Evolutionary conservation across 192 early-diverging fungal genomes (phyloP), one percentile per base, ranked within the genome.

Genomic region (Coemansia pectinata): DNA sequence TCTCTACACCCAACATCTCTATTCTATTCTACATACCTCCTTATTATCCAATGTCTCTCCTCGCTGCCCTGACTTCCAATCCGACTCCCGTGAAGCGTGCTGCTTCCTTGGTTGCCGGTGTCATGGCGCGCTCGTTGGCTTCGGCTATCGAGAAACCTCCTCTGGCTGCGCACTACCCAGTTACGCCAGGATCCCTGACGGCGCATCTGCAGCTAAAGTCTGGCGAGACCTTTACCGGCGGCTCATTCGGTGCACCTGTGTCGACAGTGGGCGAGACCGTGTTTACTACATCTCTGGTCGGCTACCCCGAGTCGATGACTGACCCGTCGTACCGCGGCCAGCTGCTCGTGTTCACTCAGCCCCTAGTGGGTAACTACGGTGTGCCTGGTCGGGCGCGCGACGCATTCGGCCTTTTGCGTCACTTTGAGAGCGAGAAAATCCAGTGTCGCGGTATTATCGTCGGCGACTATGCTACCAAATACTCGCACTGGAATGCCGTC

Each of bases 241-340:
- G 86, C 4, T 96, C 94, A 4, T 98, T 97, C 73, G 96, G 96
- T 50, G 92, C 94, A 0, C 75, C 91, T 10, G 70, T 75, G 8
- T 74, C 86, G 15, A 64, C 86, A 7, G 86, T 94, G 61, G 96
- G 96, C 73, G 96, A 98, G 78, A 91, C 93, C 12, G 96, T 98
- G 19, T 98, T 98, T 72, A 97, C 96, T 33, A 97, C 55, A 6
- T 58, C 25, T 14, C 55, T 58, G 12, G 95, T 96, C 48, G 97
- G 96, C 47, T 99, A 98, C 77, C 95, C 97, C 25, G 96, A 99
- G 81, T 96, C 97, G 27, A 85, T 97, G 74, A 98, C 95, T 3
- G 96, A 99, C 85, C 97, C 97, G 15, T 98, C 96, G 53, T 99
- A 99, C 86, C 89, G 91, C 60, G 97, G 97, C 9, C 97, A 99